phyloP scores from a whole-genome alignment of 2,329 filamentous ascomycete species.

The Aspergillus melleus region DNA sequence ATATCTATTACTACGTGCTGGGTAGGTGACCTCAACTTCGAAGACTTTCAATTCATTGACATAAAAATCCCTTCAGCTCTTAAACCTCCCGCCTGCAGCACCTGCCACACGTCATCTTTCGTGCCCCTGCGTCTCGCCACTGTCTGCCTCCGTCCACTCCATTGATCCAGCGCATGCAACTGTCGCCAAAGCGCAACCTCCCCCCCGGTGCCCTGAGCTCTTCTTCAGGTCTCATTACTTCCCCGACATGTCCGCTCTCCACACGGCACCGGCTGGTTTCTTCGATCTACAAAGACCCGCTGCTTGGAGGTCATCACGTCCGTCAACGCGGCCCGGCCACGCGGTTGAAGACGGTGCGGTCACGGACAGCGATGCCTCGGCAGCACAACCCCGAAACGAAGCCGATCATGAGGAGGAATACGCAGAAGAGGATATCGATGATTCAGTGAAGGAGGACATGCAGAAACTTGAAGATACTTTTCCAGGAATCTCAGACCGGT shows the following conservation, averaged over 20 bases:
- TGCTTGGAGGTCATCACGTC: conserved; percentile 13
- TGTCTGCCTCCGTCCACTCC: background rate
- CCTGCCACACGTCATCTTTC: background rate
- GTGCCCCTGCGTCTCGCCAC: too few species aligned
- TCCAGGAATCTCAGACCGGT: conserved; percentile 77
- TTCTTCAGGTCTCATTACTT: background rate
- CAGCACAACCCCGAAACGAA: conserved; percentile 14
- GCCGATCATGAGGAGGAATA: conserved; percentile 30
- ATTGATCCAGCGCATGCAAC: background rate
- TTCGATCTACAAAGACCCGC: conserved; percentile 26
- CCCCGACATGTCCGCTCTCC: conserved; percentile 28
- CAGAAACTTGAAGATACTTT: conserved; percentile 78
- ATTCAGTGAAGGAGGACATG: conserved; percentile 78
- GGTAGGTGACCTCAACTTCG: background rate
- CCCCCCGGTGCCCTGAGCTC: background rate
- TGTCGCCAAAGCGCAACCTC: background rate
- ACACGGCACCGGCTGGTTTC: conserved; percentile 22
- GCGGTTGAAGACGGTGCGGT: conserved; percentile 13
- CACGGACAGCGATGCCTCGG: conserved; percentile 18
- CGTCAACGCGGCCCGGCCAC: conserved; percentile 17
- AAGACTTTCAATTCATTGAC: background rate
- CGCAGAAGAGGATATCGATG: conserved; percentile 43
- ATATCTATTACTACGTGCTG: too few species aligned
- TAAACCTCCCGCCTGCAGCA: background rate
- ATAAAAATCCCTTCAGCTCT: background rate